A percentile compares a stretch with the other conserved stretches of the same genome.
Evolutionary conservation across 2,329 filamentous ascomycete species (phyloP).

Genomic region (Chaetomium sp.): DNA sequence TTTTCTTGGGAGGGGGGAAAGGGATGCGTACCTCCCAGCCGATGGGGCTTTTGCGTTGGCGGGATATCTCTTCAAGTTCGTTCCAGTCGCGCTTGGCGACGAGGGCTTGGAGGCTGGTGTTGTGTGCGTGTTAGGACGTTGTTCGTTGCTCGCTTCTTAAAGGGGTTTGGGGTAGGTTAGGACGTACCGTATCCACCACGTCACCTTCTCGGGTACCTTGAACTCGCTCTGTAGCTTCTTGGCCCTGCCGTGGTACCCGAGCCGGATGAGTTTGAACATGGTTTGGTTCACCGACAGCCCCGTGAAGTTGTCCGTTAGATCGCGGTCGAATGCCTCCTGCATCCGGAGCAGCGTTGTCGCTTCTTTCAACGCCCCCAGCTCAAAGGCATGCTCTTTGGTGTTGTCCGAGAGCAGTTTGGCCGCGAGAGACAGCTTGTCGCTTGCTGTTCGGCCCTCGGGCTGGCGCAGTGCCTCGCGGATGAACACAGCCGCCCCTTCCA

Average conservation of each 20-base stretch:
- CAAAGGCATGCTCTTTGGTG: conserved; percentile 75
- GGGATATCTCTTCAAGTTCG: conserved; percentile 84
- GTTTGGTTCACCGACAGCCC: conserved; percentile 91
- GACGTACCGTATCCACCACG: conserved; percentile 74
- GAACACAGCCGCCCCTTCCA: conserved; percentile 86
- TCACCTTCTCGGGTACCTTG: conserved; percentile 86
- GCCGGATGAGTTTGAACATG: conserved; percentile 80
- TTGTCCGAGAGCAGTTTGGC: conserved; percentile 77
- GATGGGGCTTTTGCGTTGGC: conserved; percentile 82
- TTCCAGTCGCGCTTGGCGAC: conserved; percentile 90
- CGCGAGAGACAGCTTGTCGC: conserved; percentile 87
- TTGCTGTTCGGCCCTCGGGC: conserved; percentile 66
- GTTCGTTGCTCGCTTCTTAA: background rate
- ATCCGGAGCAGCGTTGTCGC: conserved; percentile 77
- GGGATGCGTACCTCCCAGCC: conserved; percentile 77
- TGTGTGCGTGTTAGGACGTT: conserved; percentile 1
- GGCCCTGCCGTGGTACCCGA: conserved; percentile 81
- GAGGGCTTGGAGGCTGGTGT: conserved; percentile 73
- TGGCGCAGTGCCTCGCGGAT: conserved; percentile 80
- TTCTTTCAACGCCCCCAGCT: conserved; percentile 77
- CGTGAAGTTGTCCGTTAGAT: conserved; percentile 74
- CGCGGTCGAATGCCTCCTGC: conserved; percentile 84
- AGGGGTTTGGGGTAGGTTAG: background rate
- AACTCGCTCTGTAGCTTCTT: conserved; percentile 90
- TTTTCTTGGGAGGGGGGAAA: background rate